Percentiles rank a stretch among this genome's conserved stretches.
phyloP scores from a whole-genome alignment of 495 filamentous ascomycete species.

The Tetracladium marchalianum region DNA sequence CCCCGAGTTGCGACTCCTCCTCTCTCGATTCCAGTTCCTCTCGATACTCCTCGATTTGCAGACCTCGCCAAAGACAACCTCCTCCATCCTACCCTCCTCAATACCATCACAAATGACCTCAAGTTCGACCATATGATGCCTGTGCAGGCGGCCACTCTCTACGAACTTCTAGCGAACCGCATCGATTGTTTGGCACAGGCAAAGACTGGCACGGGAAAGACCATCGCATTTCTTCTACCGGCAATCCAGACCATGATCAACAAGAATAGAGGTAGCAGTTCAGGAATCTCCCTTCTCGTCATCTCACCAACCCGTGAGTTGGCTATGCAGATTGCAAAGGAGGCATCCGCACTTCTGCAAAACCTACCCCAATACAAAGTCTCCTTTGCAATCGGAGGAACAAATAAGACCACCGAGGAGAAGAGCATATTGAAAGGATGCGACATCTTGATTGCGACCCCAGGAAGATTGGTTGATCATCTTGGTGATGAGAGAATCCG shows the following conservation, averaged over 20 bases:
- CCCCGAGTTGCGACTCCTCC: constrained; percentile 18
- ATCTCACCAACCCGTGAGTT: constrained; percentile 58
- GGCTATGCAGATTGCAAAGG: constrained; percentile 55
- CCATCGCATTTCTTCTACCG: constrained; percentile 54
- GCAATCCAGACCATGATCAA: constrained; percentile 52
- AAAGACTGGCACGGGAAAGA: constrained; percentile 64
- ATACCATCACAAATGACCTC: constrained; percentile 29
- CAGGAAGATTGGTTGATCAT: constrained; percentile 54
- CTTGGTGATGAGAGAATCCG: constrained; percentile 35
- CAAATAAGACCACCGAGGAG: constrained; percentile 27
- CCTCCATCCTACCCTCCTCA: constrained; percentile 25
- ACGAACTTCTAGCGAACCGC: constrained; percentile 24
- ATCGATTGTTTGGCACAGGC: constrained; percentile 44
- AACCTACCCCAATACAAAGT: constrained; percentile 23
- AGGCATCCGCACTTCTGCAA: constrained; percentile 28
- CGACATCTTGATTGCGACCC: constrained; percentile 51
- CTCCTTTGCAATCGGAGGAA: constrained; percentile 29
- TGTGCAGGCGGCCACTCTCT: constrained; percentile 32
- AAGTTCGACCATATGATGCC: constrained; percentile 36
- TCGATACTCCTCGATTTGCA: constrained; percentile 25
- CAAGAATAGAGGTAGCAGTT: constrained; percentile 8
- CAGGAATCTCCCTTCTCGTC: constrained; percentile 50
- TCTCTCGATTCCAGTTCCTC: constrained; percentile 15
- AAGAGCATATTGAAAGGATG: constrained; percentile 24
- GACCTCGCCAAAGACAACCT: constrained; percentile 25